A percentile compares a stretch with the other conserved stretches of the same genome.
These are phyloP conservation scores for Austroboletus eburneus DNA, from an alignment of 768 basidiomycete species.

Conservation along the genomic window DNA sequence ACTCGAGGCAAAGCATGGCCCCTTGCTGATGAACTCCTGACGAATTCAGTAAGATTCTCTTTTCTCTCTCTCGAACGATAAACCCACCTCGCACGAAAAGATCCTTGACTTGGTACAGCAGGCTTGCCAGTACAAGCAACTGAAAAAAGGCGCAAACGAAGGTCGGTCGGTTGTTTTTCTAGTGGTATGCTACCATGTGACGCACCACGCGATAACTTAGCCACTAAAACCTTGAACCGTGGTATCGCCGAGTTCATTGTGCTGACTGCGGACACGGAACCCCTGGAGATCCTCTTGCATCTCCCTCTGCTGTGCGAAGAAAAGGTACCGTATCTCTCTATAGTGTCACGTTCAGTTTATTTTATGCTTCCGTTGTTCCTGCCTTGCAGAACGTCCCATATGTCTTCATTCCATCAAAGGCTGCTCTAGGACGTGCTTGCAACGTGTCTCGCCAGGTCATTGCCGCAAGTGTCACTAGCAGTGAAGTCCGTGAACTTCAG, in stretches of 20 bases:
- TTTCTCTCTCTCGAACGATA: not conserved
- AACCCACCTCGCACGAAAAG: slow-evolving; percentile 36
- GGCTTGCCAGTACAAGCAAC: slow-evolving; percentile 94
- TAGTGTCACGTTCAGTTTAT: not conserved
- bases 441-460: slow-evolving; percentile 95
- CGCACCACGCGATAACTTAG: slow-evolving; percentile 36
- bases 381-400: slow-evolving; percentile 85
- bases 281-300: slow-evolving; percentile 95
- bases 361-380: slow-evolving; percentile 1
- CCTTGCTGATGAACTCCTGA: slow-evolving; percentile 77
- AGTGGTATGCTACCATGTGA: not conserved
- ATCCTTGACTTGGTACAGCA: slow-evolving; percentile 96
- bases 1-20: slow-evolving; percentile 83
- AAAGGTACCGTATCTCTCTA: slow-evolving; percentile 54
- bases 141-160: slow-evolving; percentile 99
- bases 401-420: slow-evolving; percentile 92
- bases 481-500: slow-evolving; percentile 85
- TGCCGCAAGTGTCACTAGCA: slow-evolving; percentile 93
- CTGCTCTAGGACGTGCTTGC: slow-evolving; percentile 92
- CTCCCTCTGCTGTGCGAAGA: slow-evolving; percentile 97
- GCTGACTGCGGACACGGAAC: slow-evolving; percentile 94
- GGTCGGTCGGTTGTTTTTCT: slow-evolving; percentile 42
- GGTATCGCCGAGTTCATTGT: slow-evolving; percentile 98
- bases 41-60: slow-evolving; percentile 68
- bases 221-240: slow-evolving; percentile 97